Base-by-base conservation (phyloP, 306 rosid species). In the Cucurbita argyrosperma region DNA sequence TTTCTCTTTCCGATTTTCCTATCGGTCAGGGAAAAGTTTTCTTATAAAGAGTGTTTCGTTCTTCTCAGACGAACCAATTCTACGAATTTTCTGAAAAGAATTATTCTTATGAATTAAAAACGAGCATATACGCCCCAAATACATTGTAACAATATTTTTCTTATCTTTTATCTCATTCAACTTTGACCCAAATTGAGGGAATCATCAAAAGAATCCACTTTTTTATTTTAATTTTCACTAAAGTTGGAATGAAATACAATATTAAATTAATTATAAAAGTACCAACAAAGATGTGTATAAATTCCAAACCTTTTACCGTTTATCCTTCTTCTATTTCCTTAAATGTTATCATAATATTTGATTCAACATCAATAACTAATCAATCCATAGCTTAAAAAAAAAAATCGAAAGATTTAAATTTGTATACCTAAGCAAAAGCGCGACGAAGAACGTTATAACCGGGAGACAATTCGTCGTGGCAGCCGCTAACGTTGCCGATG, bases 401-500 rank as follows among this genome's bases (percentile, higher is more conserved):
- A 30, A 18, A 18, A 18, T 10, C 2, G 6, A 19, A 8, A 19
- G 0, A 55, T 1, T 21, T 10, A 56, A 56, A 4, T 19, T 19
- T 13, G 42, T 59, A 42, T 76, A 86, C 97, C 96, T 82, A 78
- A 92, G 78, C 14, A 86, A 4, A 35, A 89, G 87, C 2, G 97
- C 96, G 71, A 92, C 82, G 79, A 89, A 80, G 83, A 92, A 92
- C 63, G 97, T 92, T 10, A 86, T 89, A 71, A 80, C 96, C 1
- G 97, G 97, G 78, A 92, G 96, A 57, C 80, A 83, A 68, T 92
- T 92, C 6, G 94, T 52, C 15, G 86, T 83, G 26, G 97, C 90
- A 63, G 97, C 87, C 77, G 96, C 97, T 63, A 92, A 83, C 60
- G 88, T 89, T 66, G 97, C 92, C 3, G 96, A 86, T 10, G 97